Conservation (phyloP, 805 yeast species). For the Yarrowia alimentaria region DNA sequence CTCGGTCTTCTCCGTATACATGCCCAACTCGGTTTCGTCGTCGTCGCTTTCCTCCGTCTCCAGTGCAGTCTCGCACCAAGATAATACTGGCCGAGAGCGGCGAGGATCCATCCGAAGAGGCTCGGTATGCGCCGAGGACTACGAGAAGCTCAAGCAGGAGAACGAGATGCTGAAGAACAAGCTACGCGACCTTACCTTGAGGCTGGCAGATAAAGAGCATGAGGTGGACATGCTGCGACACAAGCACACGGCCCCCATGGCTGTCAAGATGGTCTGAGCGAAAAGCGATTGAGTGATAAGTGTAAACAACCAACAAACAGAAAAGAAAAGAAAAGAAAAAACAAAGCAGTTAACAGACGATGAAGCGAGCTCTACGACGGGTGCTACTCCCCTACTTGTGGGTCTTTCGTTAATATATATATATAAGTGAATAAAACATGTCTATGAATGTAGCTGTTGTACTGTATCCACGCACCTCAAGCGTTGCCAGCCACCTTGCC, state of each 20-base stretch:
- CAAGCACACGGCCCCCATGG: constrained; percentile 3
- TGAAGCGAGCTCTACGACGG: too few species aligned
- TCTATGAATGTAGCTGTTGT: too few species aligned
- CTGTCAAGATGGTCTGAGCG: constrained; percentile 11
- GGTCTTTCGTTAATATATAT: too few species aligned
- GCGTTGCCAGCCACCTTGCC: constrained; percentile 23
- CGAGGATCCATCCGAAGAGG: constrained; percentile 32
- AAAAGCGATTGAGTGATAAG: too few species aligned
- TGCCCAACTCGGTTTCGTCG: constrained; percentile 32
- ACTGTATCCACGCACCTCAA: neutral
- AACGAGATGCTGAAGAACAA: constrained; percentile 38
- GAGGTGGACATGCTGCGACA: constrained; percentile 9
- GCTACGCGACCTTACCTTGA: constrained; percentile 36
- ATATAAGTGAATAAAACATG: too few species aligned
- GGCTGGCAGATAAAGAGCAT: constrained; percentile 27
- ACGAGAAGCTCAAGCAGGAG: constrained; percentile 34
- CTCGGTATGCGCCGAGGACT: constrained; percentile 29
- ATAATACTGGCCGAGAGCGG: constrained; percentile 30
- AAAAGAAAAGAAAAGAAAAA: neutral
- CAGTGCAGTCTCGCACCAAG: constrained; percentile 27
- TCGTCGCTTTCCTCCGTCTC: constrained; percentile 24
- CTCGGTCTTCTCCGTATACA: constrained; percentile 15
- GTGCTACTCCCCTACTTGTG: too few species aligned
- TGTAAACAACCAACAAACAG: too few species aligned
- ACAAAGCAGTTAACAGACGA: too few species aligned